These are phyloP conservation scores for Coniosporium tulheliwenetii DNA, from an alignment of 2,329 filamentous ascomycete genomes.

Conservation along the genomic window DNA sequence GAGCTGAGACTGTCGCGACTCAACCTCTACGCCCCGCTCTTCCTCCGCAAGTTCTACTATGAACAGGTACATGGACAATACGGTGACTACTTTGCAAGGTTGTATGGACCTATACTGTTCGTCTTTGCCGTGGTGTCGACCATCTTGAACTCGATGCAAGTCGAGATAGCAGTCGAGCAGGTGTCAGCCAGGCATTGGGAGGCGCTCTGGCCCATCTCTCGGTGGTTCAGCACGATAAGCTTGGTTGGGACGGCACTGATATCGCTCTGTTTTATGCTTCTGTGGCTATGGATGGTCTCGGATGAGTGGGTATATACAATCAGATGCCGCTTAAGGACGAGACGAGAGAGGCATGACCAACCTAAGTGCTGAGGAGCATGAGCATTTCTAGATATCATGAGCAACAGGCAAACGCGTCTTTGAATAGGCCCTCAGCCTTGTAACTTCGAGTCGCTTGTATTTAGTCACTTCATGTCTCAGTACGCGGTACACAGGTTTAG, in stretches of 20 bases:
- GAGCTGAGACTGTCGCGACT: slow-evolving; percentile 12
- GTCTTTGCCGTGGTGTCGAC: slow-evolving; percentile 8
- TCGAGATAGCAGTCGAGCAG: slow-evolving; percentile 7
- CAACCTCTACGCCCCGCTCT: slow-evolving; percentile 1
- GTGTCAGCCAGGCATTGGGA: slow-evolving; percentile 1
- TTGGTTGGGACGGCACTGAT: slow-evolving; percentile 4
- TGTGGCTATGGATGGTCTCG: slow-evolving; percentile 5
- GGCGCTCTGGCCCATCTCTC: slow-evolving; percentile 4
- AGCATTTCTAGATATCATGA: too few species aligned
- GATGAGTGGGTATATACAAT: too few species aligned
- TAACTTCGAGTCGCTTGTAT: too few species aligned
- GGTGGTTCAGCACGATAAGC: slow-evolving; percentile 10
- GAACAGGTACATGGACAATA: slow-evolving; percentile 1
- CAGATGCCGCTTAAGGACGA: too few species aligned
- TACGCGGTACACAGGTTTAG: too few species aligned
- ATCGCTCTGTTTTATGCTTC: slow-evolving; percentile 6
- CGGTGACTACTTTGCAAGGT: slow-evolving; percentile 1
- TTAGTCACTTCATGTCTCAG: too few species aligned
- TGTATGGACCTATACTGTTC: slow-evolving; percentile 2
- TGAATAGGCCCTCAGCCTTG: too few species aligned
- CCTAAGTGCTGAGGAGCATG: too few species aligned
- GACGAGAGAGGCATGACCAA: too few species aligned
- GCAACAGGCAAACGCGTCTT: too few species aligned
- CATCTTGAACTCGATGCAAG: slow-evolving; percentile 11
- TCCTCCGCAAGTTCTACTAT: slow-evolving; percentile 1